phyloP scores from a whole-genome alignment of 1,284 basidiomycete species.

The Naganishia liquefaciens region DNA sequence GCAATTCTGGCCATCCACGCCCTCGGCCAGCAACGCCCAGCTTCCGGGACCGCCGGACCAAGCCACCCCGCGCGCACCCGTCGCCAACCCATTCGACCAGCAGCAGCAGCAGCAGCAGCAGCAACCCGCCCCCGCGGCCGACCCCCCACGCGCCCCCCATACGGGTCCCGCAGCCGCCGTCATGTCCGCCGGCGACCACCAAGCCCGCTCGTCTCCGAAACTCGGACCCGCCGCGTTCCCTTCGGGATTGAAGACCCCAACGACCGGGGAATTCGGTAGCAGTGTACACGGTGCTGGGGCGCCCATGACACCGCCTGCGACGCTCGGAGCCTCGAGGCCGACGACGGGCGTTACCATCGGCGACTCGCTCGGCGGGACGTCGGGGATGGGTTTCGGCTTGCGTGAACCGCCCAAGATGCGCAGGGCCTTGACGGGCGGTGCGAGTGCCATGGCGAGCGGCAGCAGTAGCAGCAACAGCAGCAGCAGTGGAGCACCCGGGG shows the following conservation, averaged over 20 bases:
- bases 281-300: not conserved
- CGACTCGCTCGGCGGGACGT: constrained; percentile 26
- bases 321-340: constrained; percentile 49
- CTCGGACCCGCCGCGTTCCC: constrained; percentile 45
- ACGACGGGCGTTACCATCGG: constrained; percentile 47
- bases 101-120: constrained; percentile 32
- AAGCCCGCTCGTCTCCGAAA: constrained; percentile 46
- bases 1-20: constrained; percentile 62
- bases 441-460: not conserved
- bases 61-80: constrained; percentile 67
- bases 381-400: constrained; percentile 47
- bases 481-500: not conserved
- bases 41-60: constrained; percentile 62
- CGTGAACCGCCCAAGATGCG: constrained; percentile 54
- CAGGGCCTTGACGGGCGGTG: constrained; percentile 44
- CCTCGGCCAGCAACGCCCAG: constrained; percentile 42
- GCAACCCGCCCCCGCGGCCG: constrained; percentile 36
- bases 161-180: constrained; percentile 15
- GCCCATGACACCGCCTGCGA: constrained; percentile 49
- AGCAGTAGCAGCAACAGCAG: not conserved
- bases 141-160: constrained; percentile 36
- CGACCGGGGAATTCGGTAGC: constrained; percentile 12
- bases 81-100: constrained; percentile 66
- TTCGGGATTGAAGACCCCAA: constrained; percentile 38
- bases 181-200: constrained; percentile 1